Base-by-base conservation (phyloP, 768 basidiomycete genomes). In the Epithele typhae region DNA sequence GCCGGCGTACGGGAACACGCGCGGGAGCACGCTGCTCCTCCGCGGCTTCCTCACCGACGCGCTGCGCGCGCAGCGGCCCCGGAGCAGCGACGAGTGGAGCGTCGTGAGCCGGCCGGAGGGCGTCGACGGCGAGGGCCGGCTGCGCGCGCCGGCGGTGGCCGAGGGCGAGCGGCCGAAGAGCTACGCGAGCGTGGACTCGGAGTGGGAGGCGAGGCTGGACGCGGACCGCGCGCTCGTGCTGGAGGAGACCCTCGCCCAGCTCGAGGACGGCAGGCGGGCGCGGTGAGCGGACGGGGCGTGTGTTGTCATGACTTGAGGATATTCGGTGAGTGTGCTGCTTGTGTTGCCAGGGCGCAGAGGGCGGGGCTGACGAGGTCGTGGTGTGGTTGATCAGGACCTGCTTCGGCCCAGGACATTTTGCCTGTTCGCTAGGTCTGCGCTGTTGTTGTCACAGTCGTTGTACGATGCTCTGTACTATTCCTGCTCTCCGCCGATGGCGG, bases 1-100 rank as follows among this genome's bases (percentile, higher is more conserved):
- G 6, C 86, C 86, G 9, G 82, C 82, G n/a, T 87, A 87, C 60
- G 85, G 86, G 19, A 74, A 84, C 54, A 84, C 82, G 17, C 74
- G 84, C 39, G 84, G 82, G 27, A 84, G 81, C 64, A 82, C 72
- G 17, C 68, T 87, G 36, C 57, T 87, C 36, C 68, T 85, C 17
- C 58, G 74, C 1, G 78, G 80, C 5, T 75, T 71, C 60, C 58
- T 84, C 43, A 63, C 68, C 36, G 66, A 75, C 21, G 73, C 71
- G 48, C 55, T 78, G 54, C 58, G 78, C n/a, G 70, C 71, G 24
- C 72, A 77, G 57, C 66, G 77, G 45, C 27, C 46, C 21, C 48
- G 40, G 35, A 53, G 51, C 25, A 55, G 47, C 25, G 25, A 12
- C 49, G 47, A 42, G 27, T 38, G 45, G 19, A 44, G 40, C 35